phyloP scores from a whole-genome alignment of 495 filamentous ascomycete species.

The Geoglossum glabrum region DNA sequence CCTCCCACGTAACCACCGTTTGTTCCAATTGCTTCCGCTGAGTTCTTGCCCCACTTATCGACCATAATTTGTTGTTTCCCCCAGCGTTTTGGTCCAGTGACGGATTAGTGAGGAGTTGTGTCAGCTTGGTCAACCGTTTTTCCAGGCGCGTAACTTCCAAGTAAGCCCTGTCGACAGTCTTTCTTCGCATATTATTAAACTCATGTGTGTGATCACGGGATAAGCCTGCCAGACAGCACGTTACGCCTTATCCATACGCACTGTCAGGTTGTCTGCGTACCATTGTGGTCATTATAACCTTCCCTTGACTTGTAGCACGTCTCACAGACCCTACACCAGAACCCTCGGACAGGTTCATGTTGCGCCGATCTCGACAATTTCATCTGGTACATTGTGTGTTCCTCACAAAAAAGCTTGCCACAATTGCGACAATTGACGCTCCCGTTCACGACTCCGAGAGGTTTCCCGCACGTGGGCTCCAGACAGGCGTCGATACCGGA shows the following conservation, averaged over 20 bases:
- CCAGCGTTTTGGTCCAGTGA: conserved; percentile 36
- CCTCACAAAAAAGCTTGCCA: conserved; percentile 84
- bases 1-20: conserved; percentile 83
- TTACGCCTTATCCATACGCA: neutral
- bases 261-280: conserved; percentile 13
- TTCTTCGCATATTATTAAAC: conserved; percentile 49
- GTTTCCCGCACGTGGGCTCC: conserved; percentile 68
- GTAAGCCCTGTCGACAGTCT: conserved; percentile 60
- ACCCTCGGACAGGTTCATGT: conserved; percentile 78
- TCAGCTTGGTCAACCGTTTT: conserved; percentile 78
- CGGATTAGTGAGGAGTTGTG: conserved; percentile 55
- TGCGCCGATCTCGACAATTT: conserved; percentile 77
- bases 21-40: conserved; percentile 72
- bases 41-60: conserved; percentile 34
- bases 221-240: conserved; percentile 21
- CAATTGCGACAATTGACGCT: conserved; percentile 85
- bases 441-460: conserved; percentile 57
- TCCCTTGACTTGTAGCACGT: conserved; percentile 94
- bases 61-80: conserved; percentile 31
- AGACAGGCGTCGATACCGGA: conserved; percentile 59
- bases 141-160: conserved; percentile 78
- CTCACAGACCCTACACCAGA: conserved; percentile 92
- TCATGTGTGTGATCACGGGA: conserved; percentile 45
- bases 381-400: conserved; percentile 99
- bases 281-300: conserved; percentile 82